Conservation (phyloP, 2,329 filamentous ascomycete genomes). For the Sporothrix humicola region DNA sequence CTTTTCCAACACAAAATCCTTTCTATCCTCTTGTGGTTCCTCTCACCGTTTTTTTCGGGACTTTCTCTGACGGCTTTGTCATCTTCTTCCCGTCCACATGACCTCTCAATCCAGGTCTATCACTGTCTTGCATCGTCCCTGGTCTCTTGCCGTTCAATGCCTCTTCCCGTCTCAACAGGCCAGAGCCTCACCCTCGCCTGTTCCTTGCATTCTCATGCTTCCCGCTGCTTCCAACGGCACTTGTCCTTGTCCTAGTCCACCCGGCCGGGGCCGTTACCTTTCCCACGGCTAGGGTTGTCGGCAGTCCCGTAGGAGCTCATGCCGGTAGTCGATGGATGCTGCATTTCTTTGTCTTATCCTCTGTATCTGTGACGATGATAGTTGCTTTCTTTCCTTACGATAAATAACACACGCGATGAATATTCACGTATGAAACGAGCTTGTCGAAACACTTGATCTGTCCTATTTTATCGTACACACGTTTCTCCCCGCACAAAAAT, state of each 20-base stretch:
- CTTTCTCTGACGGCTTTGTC: neutral
- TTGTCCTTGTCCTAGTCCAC: neutral
- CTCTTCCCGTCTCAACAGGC: neutral
- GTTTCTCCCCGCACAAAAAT: neutral
- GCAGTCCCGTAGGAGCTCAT: neutral
- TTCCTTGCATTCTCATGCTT: neutral
- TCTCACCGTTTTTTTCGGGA: neutral
- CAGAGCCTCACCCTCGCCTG: neutral
- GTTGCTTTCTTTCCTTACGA: no score
- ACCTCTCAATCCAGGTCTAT: neutral
- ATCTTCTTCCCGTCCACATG: neutral
- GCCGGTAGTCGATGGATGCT: neutral
- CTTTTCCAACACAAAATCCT: constrained; percentile 9
- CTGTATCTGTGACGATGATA: neutral
- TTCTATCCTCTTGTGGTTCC: neutral
- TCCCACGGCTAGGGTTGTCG: neutral
- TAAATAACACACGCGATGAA: no score
- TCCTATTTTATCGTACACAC: no score
- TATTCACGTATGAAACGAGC: no score
- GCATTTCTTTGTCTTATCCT: neutral
- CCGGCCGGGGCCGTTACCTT: neutral
- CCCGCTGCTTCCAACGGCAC: neutral
- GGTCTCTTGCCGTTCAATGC: neutral
- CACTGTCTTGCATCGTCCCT: neutral
- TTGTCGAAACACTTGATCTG: no score